Conservation (phyloP, 2,329 filamentous ascomycete genomes). For the Apiospora phragmitis region DNA sequence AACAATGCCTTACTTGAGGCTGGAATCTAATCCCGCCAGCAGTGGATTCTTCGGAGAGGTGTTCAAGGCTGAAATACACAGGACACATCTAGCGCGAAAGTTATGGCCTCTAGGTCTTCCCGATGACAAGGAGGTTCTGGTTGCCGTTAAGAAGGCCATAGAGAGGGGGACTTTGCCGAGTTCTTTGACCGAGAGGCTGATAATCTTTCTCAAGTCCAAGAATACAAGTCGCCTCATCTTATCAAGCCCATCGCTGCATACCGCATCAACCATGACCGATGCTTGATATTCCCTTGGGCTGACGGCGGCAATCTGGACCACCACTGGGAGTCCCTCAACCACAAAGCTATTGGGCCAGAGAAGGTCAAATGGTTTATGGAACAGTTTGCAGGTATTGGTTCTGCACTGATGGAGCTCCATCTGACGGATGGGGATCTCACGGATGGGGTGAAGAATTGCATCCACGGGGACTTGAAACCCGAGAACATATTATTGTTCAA, state of each 20-base stretch:
- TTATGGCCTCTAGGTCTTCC: no score
- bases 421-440: no score
- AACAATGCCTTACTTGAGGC: not conserved
- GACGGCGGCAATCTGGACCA: slow-evolving; percentile 13
- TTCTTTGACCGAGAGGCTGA: not conserved
- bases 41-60: not conserved
- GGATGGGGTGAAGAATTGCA: not conserved
- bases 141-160: not conserved
- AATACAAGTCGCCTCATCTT: slow-evolving; percentile 4
- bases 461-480: slow-evolving; percentile 10
- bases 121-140: no score
- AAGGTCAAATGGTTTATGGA: slow-evolving; percentile 9
- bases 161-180: not conserved
- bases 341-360: not conserved
- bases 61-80: not conserved
- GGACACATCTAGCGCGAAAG: not conserved
- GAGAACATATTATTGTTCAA: slow-evolving; percentile 10
- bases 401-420: slow-evolving; percentile 9
- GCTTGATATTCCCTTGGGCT: slow-evolving; percentile 16
- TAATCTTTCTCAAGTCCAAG: not conserved
- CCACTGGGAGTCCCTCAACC: slow-evolving; percentile 11
- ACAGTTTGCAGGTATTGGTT: slow-evolving; percentile 8
- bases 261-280: slow-evolving; percentile 10
- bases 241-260: slow-evolving; percentile 15
- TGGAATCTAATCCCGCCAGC: not conserved